These are phyloP conservation scores for Neurospora sp. DNA, from an alignment of 495 filamentous ascomycete genomes.

Conservation along the genomic window DNA sequence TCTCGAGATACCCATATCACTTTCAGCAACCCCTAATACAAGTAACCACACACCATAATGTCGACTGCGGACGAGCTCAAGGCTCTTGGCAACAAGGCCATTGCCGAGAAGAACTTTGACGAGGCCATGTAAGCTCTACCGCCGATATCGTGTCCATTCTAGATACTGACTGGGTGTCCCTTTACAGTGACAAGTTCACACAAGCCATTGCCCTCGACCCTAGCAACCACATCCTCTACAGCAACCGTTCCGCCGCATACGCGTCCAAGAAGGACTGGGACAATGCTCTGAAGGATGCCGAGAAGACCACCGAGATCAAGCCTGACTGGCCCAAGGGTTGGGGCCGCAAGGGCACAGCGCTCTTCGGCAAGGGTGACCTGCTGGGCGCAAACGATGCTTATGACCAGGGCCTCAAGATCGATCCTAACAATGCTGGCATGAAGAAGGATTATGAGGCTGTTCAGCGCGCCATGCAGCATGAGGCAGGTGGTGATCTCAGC, in stretches of 20 bases:
- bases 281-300: slow-evolving; percentile 77
- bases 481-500: slow-evolving; percentile 50
- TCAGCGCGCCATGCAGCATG: slow-evolving; percentile 81
- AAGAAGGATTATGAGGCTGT: slow-evolving; percentile 78
- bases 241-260: slow-evolving; percentile 94
- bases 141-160: slow-evolving; percentile 1
- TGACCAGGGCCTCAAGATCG: slow-evolving; percentile 81
- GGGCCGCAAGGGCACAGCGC: slow-evolving; percentile 81
- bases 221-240: slow-evolving; percentile 89
- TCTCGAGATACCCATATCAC: background rate
- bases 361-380: slow-evolving; percentile 78
- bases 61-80: slow-evolving; percentile 60
- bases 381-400: slow-evolving; percentile 80
- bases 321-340: slow-evolving; percentile 97
- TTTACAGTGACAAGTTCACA: slow-evolving; percentile 77
- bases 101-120: slow-evolving; percentile 89
- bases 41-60: slow-evolving; percentile 17
- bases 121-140: slow-evolving; percentile 74
- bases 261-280: slow-evolving; percentile 81
- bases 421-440: slow-evolving; percentile 84
- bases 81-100: slow-evolving; percentile 96
- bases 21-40: background rate
- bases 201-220: slow-evolving; percentile 86
- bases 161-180: background rate
- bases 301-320: slow-evolving; percentile 87